These are phyloP conservation scores for Barnettozyma hawaiiensis DNA, from an alignment of 1,139 yeast genomes.

Conservation along the genomic window DNA sequence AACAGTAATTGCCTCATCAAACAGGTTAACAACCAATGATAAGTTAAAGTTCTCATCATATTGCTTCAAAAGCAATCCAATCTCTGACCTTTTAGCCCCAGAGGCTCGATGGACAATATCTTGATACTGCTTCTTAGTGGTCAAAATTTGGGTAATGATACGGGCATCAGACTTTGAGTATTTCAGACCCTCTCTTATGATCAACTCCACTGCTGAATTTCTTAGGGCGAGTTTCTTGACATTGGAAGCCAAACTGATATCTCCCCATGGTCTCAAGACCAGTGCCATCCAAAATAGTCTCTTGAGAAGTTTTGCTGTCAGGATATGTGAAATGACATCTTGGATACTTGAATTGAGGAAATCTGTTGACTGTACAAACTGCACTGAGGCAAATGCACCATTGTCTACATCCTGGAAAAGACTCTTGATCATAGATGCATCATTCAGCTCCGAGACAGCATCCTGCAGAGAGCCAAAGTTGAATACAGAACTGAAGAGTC, in stretches of 20 bases:
- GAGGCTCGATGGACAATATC: conserved; percentile 22
- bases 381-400: conserved; percentile 4
- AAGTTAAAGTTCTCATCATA: conserved; percentile 50
- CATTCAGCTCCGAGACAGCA: conserved; percentile 14
- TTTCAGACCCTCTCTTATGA: conserved; percentile 67
- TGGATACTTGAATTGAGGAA: conserved; percentile 5
- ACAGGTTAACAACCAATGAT: conserved; percentile 31
- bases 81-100: conserved; percentile 42
- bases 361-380: conserved; percentile 4
- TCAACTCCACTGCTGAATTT: conserved; percentile 35
- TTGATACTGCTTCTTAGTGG: conserved; percentile 27
- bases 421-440: conserved; percentile 1
- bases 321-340: conserved; percentile 3
- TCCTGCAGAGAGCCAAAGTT: conserved; percentile 21
- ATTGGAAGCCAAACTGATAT: conserved; percentile 34
- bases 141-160: conserved; percentile 39
- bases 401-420: conserved; percentile 8
- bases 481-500: conserved; percentile 57
- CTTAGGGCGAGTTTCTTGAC: conserved; percentile 28
- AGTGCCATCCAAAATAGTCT: conserved; percentile 43
- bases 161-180: conserved; percentile 55
- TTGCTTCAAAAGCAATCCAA: conserved; percentile 56
- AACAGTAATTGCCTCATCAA: conserved; percentile 16
- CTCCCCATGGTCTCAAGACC: conserved; percentile 46
- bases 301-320: conserved; percentile 1